Evolutionary conservation across 306 rosid species (phyloP), one percentile per base, ranked within the genome.

Genomic region (Argentina anserina): DNA sequence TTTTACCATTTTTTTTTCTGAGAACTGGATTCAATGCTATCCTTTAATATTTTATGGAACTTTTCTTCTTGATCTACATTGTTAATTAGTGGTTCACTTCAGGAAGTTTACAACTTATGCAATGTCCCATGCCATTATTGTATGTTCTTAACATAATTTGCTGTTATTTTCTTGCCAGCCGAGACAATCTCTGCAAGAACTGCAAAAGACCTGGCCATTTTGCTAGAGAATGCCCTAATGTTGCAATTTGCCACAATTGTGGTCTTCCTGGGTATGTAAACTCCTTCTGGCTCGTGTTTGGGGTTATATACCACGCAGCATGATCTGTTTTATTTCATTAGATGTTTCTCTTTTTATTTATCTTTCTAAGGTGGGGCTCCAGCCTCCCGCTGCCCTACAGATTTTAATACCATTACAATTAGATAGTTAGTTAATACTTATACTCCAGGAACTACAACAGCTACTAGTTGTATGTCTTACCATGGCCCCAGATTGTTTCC

Each of bases 181-280:
- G 97, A 75, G 98, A 94, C 88, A 87, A 87, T 84, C 86, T 91
- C 74, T 94, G 98, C 89, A 94, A 94, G 90, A 94, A 94, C 81
- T 94, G 98, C 87, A 94, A 91, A 86, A 89, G 97, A 69, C 98
- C 98, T 0, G 98, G 98, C 74, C 98, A 94, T 83, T 94, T 63
- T 88, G 98, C 98, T 42, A 84, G 98, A 74, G 98, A 94, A 72
- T 94, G 98, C 79, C 98, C 97, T n/a, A 91, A 91, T 85, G 98
- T 91, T 55, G 98, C 97, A 71, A 83, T 94, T 75, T 94, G 98
- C 78, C 98, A 94, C 87, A 94, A 94, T 45, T 94, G 98, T 79
- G 89, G 86, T 69, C 90, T 94, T 67, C 98, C 98, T 13, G 98
- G 98, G 98, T 94, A 83, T n/a, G 84, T 76, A 11, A 55, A 78